Evolutionary conservation across 345 rosid species (phyloP), one percentile per base, ranked within the genome.

Genomic region (Angophora floribunda): DNA sequence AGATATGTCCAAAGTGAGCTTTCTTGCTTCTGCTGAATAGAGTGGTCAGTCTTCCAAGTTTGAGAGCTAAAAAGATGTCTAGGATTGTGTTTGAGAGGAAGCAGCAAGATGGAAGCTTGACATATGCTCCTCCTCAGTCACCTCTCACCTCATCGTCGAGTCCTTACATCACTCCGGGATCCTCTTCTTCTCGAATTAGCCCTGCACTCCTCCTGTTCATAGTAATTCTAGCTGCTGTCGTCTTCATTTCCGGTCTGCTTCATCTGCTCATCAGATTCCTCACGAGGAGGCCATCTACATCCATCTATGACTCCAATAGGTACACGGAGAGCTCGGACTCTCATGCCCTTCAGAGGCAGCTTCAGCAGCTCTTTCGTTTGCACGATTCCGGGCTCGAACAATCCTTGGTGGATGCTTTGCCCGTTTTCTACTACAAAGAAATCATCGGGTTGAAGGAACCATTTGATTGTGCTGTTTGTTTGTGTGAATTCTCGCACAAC

Each of bases 301-400:
- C 93, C 67, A 85, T 92, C 86, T 92, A 85, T 85, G 93, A 91
- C 51, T 92, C 94, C 88, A 92, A 92, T 32, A 88, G 95, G 86
- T 90, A 65, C 92, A 90, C 89, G 84, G 93, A 93, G 86, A 88
- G 87, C 89, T 88, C 96, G 51, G 90, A 88, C 12, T 91, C 95
- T 61, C 92, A 89, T 21, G 88, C 92, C 75, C 91, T 94, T 51
- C 96, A 94, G 82, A 91, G 95, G 85, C 97, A 95, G 92, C 97
- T 95, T 55, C 97, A 96, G 47, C 94, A 94, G 86, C 96, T 96
- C 24, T 96, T 96, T 91, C 90, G 91, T 85, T 88, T 92, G 51
- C 98, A 96, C 67, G 93, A 97, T 87, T 95, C 94, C 1, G 99
- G 98, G 53, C 92, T 97, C 3, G 97, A 97, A 92, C 99, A 95